Percentiles rank a stretch among this genome's conserved stretches.
These are phyloP conservation scores for Aspergillus pseudonomiae DNA, from an alignment of 2,329 filamentous ascomycete species.

Conservation along the genomic window DNA sequence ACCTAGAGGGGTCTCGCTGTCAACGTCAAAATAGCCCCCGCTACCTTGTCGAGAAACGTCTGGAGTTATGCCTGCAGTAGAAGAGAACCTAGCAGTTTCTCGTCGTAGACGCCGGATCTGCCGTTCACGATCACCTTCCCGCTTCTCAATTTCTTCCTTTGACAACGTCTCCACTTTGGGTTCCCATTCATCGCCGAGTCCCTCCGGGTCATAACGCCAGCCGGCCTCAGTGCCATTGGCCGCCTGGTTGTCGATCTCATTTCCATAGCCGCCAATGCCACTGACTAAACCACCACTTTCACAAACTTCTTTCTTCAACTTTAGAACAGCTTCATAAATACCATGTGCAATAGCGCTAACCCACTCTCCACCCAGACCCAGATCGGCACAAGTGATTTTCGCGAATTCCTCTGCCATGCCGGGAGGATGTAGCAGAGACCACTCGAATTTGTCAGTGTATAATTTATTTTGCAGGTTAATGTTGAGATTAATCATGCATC, in stretches of 20 bases:
- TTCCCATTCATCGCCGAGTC: slow-evolving; percentile 81
- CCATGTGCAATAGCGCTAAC: slow-evolving; percentile 91
- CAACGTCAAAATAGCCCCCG: slow-evolving; percentile 61
- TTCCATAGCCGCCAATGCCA: slow-evolving; percentile 66
- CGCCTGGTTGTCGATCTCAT: slow-evolving; percentile 85
- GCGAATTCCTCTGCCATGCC: slow-evolving; percentile 92
- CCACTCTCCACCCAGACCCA: slow-evolving; percentile 91
- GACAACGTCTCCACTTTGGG: slow-evolving; percentile 79
- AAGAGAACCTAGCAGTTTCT: slow-evolving; percentile 91
- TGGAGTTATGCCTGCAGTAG: slow-evolving; percentile 77
- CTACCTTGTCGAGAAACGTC: slow-evolving; percentile 65
- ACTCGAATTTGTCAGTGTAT: slow-evolving; percentile 97
- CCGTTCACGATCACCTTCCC: slow-evolving; percentile 89
- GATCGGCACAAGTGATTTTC: slow-evolving; percentile 86
- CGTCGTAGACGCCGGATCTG: slow-evolving; percentile 83
- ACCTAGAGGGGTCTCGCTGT: slow-evolving; percentile 79
- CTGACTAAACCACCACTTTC: slow-evolving; percentile 86
- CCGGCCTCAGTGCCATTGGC: slow-evolving; percentile 81
- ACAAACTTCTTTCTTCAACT: slow-evolving; percentile 93
- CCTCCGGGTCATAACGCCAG: slow-evolving; percentile 94
- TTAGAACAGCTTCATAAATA: slow-evolving; percentile 92
- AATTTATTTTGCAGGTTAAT: slow-evolving; percentile 89
- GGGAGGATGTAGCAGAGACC: slow-evolving; percentile 89
- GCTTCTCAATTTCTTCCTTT: slow-evolving; percentile 96
- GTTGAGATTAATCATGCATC: slow-evolving; percentile 87